Evolutionary conservation across 805 yeast genomes (phyloP).

Genomic region (Candida qinlingensis): DNA sequence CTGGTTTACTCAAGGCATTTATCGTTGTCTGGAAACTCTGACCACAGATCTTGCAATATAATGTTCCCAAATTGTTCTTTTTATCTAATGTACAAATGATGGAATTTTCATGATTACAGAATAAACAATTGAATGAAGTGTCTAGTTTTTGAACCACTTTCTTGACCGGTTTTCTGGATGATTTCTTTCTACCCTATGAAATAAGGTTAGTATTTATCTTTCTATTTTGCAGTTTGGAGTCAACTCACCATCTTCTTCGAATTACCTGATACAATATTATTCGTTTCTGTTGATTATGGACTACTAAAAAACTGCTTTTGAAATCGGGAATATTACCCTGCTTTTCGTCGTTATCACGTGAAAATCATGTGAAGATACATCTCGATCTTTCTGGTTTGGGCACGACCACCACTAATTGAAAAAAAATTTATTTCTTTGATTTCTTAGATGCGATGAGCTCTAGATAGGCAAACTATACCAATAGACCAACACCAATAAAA

Average conservation of each 20-base stretch:
- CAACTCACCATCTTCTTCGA: constrained; percentile 11
- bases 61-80: constrained; percentile 74
- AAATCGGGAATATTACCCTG: background rate
- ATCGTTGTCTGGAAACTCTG: constrained; percentile 88
- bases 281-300: too few species aligned
- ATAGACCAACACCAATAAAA: background rate
- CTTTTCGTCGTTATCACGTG: background rate
- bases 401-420: background rate
- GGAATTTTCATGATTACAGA: constrained; percentile 93
- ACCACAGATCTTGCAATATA: constrained; percentile 91
- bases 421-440: constrained; percentile 13
- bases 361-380: background rate
- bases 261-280: too few species aligned
- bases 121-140: constrained; percentile 81
- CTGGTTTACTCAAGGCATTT: constrained; percentile 74
- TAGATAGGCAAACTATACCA: too few species aligned
- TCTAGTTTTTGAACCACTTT: constrained; percentile 75
- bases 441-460: constrained; percentile 13
- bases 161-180: constrained; percentile 76
- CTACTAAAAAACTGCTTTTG: too few species aligned
- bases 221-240: background rate
- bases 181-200: constrained; percentile 73
- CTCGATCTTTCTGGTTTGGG: background rate
- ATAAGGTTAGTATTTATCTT: constrained; percentile 1
- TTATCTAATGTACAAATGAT: constrained; percentile 86